Evolutionary conservation across 257 asterid species (phyloP), one percentile per base, ranked within the genome.

Genomic region (Anisodus acutangulus): DNA sequence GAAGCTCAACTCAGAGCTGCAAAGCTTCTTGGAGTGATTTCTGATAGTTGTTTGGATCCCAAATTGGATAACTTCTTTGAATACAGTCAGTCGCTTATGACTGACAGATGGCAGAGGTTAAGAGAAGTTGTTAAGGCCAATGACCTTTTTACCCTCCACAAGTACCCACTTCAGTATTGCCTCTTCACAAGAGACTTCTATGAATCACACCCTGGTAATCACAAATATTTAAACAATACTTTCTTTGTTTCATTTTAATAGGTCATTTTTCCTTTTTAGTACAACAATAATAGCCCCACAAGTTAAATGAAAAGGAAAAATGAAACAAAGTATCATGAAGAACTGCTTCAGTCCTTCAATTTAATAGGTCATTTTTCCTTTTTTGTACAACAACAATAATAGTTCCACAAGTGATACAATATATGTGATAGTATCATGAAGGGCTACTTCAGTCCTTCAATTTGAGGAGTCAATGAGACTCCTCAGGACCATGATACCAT

Each of bases 1-100:
- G 98, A 95, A 83, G 90, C 97, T 35, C 99, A 97, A 66, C 89
- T 91, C 37, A 90, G 97, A 85, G 93, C 98, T 22, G 95, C 99
- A 4, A 90, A 79, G 70, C 83, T 93, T 11, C 83, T 95, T 69
- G 89, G 91, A 58, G 83, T 83, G 39, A 45, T 91, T 16, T 92
- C 95, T 7, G 91, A 90, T 37, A 93, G 97, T 82, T 95, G 95
- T 89, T 87, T 51, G 19, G 71, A 45, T 8, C 60, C 22, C 9
- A 84, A 2, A 31, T 88, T 78, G 87, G 43, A 86, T 3, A 90
- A 90, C 82, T 93, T 93, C 94, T 95, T 97, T 85, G 83, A 88
- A 8, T 81, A 84, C 71, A 84, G 86, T 86, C 90, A 86, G 8
- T 57, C 55, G 6, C 58, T 86, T n/a, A 67, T 95, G 94, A 88